These are phyloP conservation scores for Trichoderma harzianum DNA, from an alignment of 2,329 filamentous ascomycete genomes.

Conservation along the genomic window DNA sequence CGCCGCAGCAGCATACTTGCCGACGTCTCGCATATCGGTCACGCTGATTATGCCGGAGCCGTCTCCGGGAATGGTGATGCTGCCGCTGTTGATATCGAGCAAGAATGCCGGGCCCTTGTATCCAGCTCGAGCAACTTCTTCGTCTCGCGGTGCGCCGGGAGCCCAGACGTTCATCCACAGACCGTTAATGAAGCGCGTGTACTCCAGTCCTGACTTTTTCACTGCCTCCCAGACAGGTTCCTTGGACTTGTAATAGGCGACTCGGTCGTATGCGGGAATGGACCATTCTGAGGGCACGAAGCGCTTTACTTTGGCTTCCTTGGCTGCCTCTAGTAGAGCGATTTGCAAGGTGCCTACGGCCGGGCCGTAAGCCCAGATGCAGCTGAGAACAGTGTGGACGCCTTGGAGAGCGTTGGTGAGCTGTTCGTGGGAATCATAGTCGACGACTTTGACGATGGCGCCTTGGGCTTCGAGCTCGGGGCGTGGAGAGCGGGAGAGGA, in stretches of 20 bases:
- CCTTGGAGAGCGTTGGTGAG: slow-evolving; percentile 7
- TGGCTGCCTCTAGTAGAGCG: slow-evolving; percentile 9
- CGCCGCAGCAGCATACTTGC: slow-evolving; percentile 8
- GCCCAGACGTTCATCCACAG: slow-evolving; percentile 17
- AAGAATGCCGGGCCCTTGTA: not conserved
- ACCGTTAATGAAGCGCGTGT: slow-evolving; percentile 15
- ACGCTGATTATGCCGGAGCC: not conserved
- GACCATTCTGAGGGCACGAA: slow-evolving; percentile 5
- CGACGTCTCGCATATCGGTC: slow-evolving; percentile 5
- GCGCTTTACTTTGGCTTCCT: slow-evolving; percentile 3
- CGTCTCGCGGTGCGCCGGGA: not conserved
- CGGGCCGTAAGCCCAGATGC: slow-evolving; percentile 2
- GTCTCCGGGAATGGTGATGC: not conserved
- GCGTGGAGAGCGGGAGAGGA: slow-evolving; percentile 4
- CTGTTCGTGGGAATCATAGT: not conserved
- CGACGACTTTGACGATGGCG: not conserved
- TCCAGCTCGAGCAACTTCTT: not conserved
- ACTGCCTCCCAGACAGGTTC: slow-evolving; percentile 8
- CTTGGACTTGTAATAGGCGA: slow-evolving; percentile 3
- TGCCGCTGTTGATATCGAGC: not conserved
- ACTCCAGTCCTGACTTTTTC: slow-evolving; percentile 5
- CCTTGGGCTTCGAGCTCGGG: slow-evolving; percentile 2
- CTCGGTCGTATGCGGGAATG: not conserved
- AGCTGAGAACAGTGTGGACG: slow-evolving; percentile 14
- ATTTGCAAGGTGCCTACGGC: not conserved